Evolutionary conservation across 768 basidiomycete species (phyloP), one percentile per base, ranked within the genome.

Genomic region (Agaricus bisporus): DNA sequence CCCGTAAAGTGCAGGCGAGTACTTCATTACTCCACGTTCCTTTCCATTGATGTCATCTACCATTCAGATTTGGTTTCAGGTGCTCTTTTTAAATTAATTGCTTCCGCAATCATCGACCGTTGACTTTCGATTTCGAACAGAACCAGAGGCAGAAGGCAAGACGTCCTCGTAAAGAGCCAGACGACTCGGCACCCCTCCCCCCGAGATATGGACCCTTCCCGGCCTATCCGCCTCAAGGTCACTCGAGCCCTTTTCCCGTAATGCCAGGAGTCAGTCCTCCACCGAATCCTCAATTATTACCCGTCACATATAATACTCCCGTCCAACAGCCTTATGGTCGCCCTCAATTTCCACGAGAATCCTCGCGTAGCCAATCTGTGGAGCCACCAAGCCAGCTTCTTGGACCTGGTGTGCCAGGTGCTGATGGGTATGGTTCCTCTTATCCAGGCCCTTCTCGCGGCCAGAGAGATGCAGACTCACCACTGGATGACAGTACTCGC

Each of bases 121-220:
- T 56, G 60, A 54, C 54, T 41, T 50, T 43, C 59, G 52, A 57
- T 57, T 59, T 58, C 49, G 11, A 57, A 49, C 59, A 91, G 90
- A 92, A 92, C 66, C 89, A 92, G 64, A 82, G 89, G 57, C 90
- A 92, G 73, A 92, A 92, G 64, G 87, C 88, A 11, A 77, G 88
- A 61, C 83, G 86, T 36, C 88, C 89, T 18, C 82, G 82, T 49
- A 78, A 74, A 56, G 82, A 85, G 55, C 76, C 78, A 53, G 75
- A 78, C 48, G 66, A 73, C 4, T 76, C 82, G 48, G 66, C 76
- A 53, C 70, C 72, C 55, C 79, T 74, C 41, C 79, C 80, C 4
- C 79, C 79, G 15, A 85, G 85, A 61, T 85, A 81, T 62, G 82
- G 80, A 28, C 74, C 83, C 15, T 87, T 82, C 59, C 76, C 79